Percentiles rank a stretch among this genome's conserved stretches.
Evolutionary conservation across 768 basidiomycete species (phyloP).

Genomic region (Auriscalpium orientale): DNA sequence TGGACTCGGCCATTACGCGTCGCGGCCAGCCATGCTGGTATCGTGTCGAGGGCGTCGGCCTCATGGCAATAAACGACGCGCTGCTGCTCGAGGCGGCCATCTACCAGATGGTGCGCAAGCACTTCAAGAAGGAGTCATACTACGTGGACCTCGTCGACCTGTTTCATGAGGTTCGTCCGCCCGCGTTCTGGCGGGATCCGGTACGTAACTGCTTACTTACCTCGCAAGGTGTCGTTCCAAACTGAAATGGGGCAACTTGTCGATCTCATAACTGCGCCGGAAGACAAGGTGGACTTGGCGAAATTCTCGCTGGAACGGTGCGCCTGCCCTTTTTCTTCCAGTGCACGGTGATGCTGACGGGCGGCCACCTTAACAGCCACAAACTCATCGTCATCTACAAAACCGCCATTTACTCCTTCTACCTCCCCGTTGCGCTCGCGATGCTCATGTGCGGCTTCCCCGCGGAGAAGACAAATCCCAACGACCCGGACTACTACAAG

Average conservation of each 20-base stretch:
- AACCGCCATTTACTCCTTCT: slow-evolving; percentile 97
- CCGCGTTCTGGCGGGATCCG: background rate
- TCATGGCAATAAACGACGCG: slow-evolving; percentile 91
- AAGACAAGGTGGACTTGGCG: slow-evolving; percentile 76
- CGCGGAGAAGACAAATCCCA: slow-evolving; percentile 35
- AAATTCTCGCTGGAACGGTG: slow-evolving; percentile 86
- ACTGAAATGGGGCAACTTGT: slow-evolving; percentile 97
- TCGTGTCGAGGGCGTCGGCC: slow-evolving; percentile 55
- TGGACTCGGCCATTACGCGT: slow-evolving; percentile 91
- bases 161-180: slow-evolving; percentile 67
- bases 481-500: slow-evolving; percentile 52
- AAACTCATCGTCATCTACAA: slow-evolving; percentile 93
- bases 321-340: slow-evolving; percentile 13
- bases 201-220: background rate
- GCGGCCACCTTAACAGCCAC: slow-evolving; percentile 47
- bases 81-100: slow-evolving; percentile 96
- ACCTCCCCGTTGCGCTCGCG: slow-evolving; percentile 93
- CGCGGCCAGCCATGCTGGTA: slow-evolving; percentile 97
- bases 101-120: slow-evolving; percentile 79
- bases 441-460: slow-evolving; percentile 73
- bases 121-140: slow-evolving; percentile 74
- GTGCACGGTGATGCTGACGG: background rate
- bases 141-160: slow-evolving; percentile 88
- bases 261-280: slow-evolving; percentile 92
- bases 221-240: slow-evolving; percentile 55